These are phyloP conservation scores for Cinnamomum chago DNA, from an alignment of 164 flowering plant genomes.

Conservation along the genomic window DNA sequence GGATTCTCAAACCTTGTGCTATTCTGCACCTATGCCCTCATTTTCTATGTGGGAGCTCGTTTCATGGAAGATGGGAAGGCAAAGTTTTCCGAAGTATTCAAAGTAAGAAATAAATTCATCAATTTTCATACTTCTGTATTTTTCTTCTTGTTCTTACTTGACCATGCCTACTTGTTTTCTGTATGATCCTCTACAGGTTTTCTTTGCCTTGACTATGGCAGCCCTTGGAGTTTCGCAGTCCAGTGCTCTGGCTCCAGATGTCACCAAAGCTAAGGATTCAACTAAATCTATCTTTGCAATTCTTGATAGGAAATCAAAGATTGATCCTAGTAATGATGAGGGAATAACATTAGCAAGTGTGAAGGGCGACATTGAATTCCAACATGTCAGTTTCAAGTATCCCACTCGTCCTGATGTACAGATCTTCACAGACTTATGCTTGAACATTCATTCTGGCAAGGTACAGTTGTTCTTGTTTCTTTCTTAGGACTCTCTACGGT, in stretches of 20 bases:
- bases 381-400: conserved; percentile 47
- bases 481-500: background rate
- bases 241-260: conserved; percentile 44
- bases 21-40: conserved; percentile 7
- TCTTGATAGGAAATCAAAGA: conserved; percentile 43
- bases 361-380: conserved; percentile 38
- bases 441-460: conserved; percentile 47
- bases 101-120: background rate
- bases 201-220: conserved; percentile 49
- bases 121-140: too few species aligned
- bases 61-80: conserved; percentile 8
- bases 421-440: conserved; percentile 43
- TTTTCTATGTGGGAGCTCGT: conserved; percentile 10
- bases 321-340: conserved; percentile 44
- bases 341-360: conserved; percentile 34
- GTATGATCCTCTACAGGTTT: conserved; percentile 31
- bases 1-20: conserved; percentile 13
- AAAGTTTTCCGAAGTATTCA: conserved; percentile 8
- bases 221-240: conserved; percentile 44
- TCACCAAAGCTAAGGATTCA: conserved; percentile 45
- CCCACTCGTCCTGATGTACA: conserved; percentile 47
- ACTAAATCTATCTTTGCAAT: conserved; percentile 47
- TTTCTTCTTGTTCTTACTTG: background rate
- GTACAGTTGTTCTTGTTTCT: conserved; percentile 14
- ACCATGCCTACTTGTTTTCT: background rate